A percentile compares a stretch with the other conserved stretches of the same genome.
phyloP scores from a whole-genome alignment of 2,329 filamentous ascomycete genomes.

The Pyrenophora graminea region DNA sequence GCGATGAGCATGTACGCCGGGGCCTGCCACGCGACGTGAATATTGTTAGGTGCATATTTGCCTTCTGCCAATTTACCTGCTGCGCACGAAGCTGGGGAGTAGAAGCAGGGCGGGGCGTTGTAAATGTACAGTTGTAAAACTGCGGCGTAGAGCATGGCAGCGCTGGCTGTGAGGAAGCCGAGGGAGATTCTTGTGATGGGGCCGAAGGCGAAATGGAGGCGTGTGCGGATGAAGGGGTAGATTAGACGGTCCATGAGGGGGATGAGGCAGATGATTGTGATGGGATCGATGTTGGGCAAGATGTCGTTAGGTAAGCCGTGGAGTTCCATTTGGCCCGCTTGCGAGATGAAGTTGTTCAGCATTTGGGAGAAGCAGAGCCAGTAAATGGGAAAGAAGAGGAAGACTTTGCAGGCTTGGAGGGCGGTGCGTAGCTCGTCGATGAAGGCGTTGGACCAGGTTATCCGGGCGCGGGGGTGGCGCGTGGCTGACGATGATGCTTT shows the following conservation, averaged over 20 bases:
- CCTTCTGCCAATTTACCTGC: conserved; percentile 39
- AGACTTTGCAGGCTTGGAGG: conserved; percentile 70
- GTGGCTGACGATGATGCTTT: conserved; percentile 60
- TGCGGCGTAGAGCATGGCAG: conserved; percentile 61
- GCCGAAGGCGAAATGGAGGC: conserved; percentile 46
- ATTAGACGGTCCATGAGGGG: conserved; percentile 52
- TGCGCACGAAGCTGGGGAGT: conserved; percentile 46
- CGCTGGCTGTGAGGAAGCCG: conserved; percentile 58
- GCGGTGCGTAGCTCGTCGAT: conserved; percentile 72
- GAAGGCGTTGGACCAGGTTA: conserved; percentile 70
- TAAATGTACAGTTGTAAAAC: conserved; percentile 63
- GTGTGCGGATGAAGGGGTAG: conserved; percentile 52
- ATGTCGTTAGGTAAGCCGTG: conserved; percentile 55
- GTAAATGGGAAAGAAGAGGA: conserved; percentile 56
- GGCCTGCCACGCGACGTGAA: conserved; percentile 53
- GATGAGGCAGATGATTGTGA: conserved; percentile 53
- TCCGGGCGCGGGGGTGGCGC: conserved; percentile 37
- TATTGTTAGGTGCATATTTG: conserved; percentile 45
- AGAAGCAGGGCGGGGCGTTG: conserved; percentile 57
- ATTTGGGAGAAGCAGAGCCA: conserved; percentile 53
- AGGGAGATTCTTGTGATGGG: conserved; percentile 60
- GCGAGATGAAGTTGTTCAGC: conserved; percentile 55
- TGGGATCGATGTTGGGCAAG: conserved; percentile 54
- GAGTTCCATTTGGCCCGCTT: conserved; percentile 53
- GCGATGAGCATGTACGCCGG: conserved; percentile 54